A percentile compares a stretch with the other conserved stretches of the same genome.
Evolutionary conservation across 306 rosid species (phyloP).

Genomic region (Mimosa bimucronata): DNA sequence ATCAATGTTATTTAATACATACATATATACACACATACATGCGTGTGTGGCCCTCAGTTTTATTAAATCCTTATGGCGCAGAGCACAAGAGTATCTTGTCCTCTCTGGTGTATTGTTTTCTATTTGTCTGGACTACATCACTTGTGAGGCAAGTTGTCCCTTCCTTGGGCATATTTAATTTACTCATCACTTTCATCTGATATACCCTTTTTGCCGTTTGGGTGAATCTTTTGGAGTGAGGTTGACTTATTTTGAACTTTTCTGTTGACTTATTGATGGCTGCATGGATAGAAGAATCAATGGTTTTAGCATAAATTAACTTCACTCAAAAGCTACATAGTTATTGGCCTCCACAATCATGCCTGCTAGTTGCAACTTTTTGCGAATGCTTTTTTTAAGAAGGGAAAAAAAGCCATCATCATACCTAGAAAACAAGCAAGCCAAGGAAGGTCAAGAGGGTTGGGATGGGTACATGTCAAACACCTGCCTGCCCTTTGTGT

Average conservation of each 20-base stretch:
- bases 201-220: slow-evolving; percentile 19
- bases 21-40: neutral
- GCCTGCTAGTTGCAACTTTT: slow-evolving; percentile 35
- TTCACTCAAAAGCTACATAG: slow-evolving; percentile 46
- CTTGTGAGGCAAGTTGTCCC: slow-evolving; percentile 38
- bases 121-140: slow-evolving; percentile 2
- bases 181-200: slow-evolving; percentile 10
- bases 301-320: slow-evolving; percentile 40
- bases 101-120: neutral
- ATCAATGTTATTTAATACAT: neutral
- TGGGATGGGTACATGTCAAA: slow-evolving; percentile 44
- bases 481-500: slow-evolving; percentile 40
- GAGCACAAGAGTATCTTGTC: slow-evolving; percentile 24
- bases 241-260: slow-evolving; percentile 39
- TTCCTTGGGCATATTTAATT: slow-evolving; percentile 15
- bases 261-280: slow-evolving; percentile 41
- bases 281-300: slow-evolving; percentile 44
- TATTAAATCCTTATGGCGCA: neutral
- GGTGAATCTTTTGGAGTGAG: slow-evolving; percentile 30
- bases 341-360: slow-evolving; percentile 44
- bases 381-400: neutral
- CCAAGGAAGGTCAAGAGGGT: slow-evolving; percentile 22
- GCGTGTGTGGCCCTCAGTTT: neutral
- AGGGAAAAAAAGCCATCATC: slow-evolving; percentile 24
- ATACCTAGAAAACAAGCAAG: slow-evolving; percentile 50